Percentiles rank a stretch among this genome's conserved stretches.
phyloP scores from a whole-genome alignment of 495 filamentous ascomycete genomes.

The Lepraria neglecta region DNA sequence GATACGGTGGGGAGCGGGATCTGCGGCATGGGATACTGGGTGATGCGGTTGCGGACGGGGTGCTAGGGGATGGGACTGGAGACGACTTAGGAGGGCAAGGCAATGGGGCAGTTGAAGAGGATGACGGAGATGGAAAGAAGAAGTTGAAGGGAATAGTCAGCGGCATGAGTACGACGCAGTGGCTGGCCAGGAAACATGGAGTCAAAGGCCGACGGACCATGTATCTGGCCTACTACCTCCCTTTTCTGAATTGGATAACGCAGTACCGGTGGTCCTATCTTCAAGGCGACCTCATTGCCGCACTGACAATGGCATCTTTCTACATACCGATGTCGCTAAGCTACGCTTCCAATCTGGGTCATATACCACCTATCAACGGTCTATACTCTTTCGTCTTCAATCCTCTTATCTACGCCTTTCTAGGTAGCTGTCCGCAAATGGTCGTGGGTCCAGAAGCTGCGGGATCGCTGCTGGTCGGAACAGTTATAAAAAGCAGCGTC shows the following conservation, averaged over 20 bases:
- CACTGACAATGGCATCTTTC: constrained; percentile 88
- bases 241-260: constrained; percentile 77
- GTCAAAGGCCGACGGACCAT: constrained; percentile 51
- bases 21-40: constrained; percentile 31
- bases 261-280: constrained; percentile 79
- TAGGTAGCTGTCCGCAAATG: constrained; percentile 87
- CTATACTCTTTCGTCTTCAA: constrained; percentile 91
- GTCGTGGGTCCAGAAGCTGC: constrained; percentile 95
- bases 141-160: constrained; percentile 20
- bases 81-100: background rate
- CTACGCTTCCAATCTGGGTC: constrained; percentile 85
- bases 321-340: constrained; percentile 98
- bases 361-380: constrained; percentile 91
- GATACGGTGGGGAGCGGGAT: constrained; percentile 15
- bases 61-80: constrained; percentile 31
- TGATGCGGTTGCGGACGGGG: constrained; percentile 35
- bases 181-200: constrained; percentile 54
- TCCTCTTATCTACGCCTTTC: constrained; percentile 79
- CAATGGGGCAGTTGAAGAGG: constrained; percentile 16
- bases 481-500: constrained; percentile 73
- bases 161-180: constrained; percentile 47
- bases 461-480: constrained; percentile 81
- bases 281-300: constrained; percentile 77
- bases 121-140: constrained; percentile 22
- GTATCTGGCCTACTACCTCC: constrained; percentile 92